Evolutionary conservation across 2,329 filamentous ascomycete genomes (phyloP).

Genomic region (Pyrenochaeta sp.): DNA sequence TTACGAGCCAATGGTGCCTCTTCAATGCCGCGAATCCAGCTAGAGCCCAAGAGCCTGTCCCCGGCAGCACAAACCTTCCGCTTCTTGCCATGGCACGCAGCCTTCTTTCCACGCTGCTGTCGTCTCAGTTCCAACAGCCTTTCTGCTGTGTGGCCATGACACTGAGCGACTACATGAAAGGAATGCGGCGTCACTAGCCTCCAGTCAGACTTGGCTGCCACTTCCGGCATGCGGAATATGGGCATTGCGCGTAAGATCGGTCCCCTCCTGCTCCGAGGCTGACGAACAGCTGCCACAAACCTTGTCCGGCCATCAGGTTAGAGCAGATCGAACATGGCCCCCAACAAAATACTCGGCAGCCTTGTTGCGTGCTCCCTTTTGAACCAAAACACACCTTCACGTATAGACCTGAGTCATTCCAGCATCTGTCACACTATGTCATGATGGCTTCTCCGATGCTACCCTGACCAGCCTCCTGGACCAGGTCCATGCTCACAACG

Average conservation of each 20-base stretch:
- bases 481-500: conserved; percentile 9
- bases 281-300: conserved; percentile 34
- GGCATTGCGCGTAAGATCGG: conserved; percentile 44
- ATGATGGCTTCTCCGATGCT: conserved; percentile 8
- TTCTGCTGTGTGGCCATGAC: too few species aligned
- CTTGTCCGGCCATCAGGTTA: conserved; percentile 16
- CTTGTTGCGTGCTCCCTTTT: neutral
- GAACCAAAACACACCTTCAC: neutral
- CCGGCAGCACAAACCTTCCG: conserved; percentile 14
- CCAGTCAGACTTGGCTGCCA: conserved; percentile 25
- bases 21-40: conserved; percentile 25
- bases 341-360: neutral
- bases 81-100: conserved; percentile 16
- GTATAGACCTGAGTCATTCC: too few species aligned
- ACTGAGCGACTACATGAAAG: conserved; percentile 20
- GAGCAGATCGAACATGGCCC: neutral
- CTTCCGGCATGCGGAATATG: conserved; percentile 32
- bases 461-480: conserved; percentile 16
- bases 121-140: too few species aligned
- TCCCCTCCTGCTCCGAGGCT: conserved; percentile 37
- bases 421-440: conserved; percentile 1
- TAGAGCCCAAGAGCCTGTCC: conserved; percentile 23
- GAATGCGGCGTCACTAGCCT: conserved; percentile 31
- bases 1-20: conserved; percentile 30
- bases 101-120: conserved; percentile 12